A percentile compares a stretch with the other conserved stretches of the same genome.
Evolutionary conservation across 2,329 filamentous ascomycete genomes (phyloP).

Genomic region (Monosporascus sp.): DNA sequence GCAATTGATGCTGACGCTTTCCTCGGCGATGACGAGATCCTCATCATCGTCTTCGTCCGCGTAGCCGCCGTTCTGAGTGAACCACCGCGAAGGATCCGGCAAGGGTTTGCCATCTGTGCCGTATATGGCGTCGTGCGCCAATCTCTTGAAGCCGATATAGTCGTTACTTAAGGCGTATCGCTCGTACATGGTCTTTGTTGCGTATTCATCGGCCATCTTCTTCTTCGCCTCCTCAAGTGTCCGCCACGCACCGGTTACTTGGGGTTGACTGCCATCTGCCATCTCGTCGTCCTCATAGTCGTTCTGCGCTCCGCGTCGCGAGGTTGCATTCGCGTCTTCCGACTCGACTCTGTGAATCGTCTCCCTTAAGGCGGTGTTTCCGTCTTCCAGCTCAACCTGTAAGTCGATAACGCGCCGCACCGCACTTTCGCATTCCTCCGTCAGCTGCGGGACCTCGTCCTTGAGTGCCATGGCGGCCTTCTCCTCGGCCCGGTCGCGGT

Average conservation of each 20-base stretch:
- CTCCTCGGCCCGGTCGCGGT: constrained; percentile 32
- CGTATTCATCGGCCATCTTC: constrained; percentile 39
- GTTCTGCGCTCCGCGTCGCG: constrained; percentile 8
- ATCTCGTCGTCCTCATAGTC: constrained; percentile 23
- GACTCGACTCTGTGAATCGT: constrained; percentile 28
- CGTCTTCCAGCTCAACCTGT: constrained; percentile 45
- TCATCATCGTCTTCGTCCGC: constrained; percentile 51
- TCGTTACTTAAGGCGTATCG: constrained; percentile 54
- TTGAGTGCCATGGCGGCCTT: constrained; percentile 35
- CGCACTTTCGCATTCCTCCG: constrained; percentile 40
- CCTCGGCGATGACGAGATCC: constrained; percentile 62
- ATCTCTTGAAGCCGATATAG: constrained; percentile 54
- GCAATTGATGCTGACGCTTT: constrained; percentile 62
- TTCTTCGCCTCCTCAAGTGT: constrained; percentile 33
- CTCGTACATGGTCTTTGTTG: constrained; percentile 34
- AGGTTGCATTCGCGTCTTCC: constrained; percentile 13
- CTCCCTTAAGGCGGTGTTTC: constrained; percentile 32
- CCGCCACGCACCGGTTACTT: constrained; percentile 24
- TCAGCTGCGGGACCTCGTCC: constrained; percentile 36
- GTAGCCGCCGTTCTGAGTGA: constrained; percentile 36
- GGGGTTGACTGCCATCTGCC: constrained; percentile 17
- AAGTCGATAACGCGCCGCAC: constrained; percentile 47
- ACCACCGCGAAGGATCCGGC: constrained; percentile 52
- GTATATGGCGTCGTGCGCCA: constrained; percentile 50
- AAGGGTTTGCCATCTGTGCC: constrained; percentile 45